Percentiles rank a stretch among this genome's conserved stretches.
Conservation (phyloP, 768 basidiomycete species). For the Lanmaoa rubissima region DNA sequence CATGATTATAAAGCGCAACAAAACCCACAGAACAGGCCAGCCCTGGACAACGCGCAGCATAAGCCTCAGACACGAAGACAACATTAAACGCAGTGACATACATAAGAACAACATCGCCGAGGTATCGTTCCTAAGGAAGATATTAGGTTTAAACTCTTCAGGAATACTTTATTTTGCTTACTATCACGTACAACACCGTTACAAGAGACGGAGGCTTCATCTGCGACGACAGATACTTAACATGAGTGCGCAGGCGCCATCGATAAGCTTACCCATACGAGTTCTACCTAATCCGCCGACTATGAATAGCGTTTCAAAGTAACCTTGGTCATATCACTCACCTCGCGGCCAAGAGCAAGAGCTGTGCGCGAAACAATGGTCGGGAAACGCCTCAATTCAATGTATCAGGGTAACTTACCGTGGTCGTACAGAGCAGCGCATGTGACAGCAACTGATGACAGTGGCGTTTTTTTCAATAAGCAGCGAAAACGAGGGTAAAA, state of each 20-base stretch:
- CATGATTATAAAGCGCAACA: background rate
- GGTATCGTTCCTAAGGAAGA: constrained; percentile 27
- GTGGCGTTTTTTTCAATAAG: constrained; percentile 2
- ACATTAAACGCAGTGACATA: constrained; percentile 7
- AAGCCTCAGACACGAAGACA: constrained; percentile 3
- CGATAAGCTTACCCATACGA: constrained; percentile 28
- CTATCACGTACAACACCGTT: constrained; percentile 25
- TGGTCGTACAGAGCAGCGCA: constrained; percentile 31
- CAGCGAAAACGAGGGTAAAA: background rate
- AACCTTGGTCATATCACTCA: constrained; percentile 6
- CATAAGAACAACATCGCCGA: constrained; percentile 32
- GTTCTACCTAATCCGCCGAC: constrained; percentile 22
- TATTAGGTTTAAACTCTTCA: background rate
- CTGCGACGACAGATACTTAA: constrained; percentile 11
- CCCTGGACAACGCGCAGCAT: constrained; percentile 4
- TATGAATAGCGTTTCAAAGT: background rate
- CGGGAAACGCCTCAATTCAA: background rate
- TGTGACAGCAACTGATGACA: constrained; percentile 28
- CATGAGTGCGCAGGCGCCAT: background rate
- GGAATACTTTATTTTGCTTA: constrained; percentile 6
- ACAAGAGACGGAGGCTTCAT: constrained; percentile 28
- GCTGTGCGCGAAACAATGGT: constrained; percentile 9
- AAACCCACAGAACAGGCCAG: constrained; percentile 20
- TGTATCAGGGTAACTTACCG: constrained; percentile 7
- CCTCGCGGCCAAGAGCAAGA: constrained; percentile 29